phyloP scores from a whole-genome alignment of 768 basidiomycete species.

The Auricularia auricula-judae region DNA sequence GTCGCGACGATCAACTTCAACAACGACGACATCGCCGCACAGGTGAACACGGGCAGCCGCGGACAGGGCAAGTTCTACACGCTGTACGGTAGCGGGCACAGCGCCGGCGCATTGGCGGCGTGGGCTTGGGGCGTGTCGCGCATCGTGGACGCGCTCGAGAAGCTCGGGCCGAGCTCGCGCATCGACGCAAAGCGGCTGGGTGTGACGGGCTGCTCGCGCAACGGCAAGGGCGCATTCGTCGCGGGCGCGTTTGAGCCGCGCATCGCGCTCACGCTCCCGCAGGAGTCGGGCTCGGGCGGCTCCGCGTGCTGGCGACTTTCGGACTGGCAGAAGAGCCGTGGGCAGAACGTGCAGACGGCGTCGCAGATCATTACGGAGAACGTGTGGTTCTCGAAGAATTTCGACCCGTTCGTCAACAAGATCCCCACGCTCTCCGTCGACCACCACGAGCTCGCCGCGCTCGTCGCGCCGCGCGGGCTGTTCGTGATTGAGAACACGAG shows the following conservation, averaged over 20 bases:
- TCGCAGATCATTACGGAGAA: slow-evolving; percentile 50
- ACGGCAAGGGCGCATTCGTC: slow-evolving; percentile 51
- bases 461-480: slow-evolving; percentile 45
- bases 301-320: slow-evolving; percentile 52
- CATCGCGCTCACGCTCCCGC: slow-evolving; percentile 48
- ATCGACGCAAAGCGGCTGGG: slow-evolving; percentile 40
- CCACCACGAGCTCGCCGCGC: slow-evolving; percentile 44
- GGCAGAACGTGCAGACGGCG: slow-evolving; percentile 39
- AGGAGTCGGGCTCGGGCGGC: slow-evolving; percentile 53
- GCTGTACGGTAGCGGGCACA: slow-evolving; percentile 36
- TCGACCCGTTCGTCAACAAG: slow-evolving; percentile 35
- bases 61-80: slow-evolving; percentile 48
- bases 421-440: slow-evolving; percentile 42
- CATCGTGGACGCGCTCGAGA: slow-evolving; percentile 49
- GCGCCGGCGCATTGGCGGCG: slow-evolving; percentile 44
- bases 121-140: slow-evolving; percentile 55
- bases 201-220: slow-evolving; percentile 49
- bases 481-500: slow-evolving; percentile 46
- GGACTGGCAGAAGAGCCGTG: slow-evolving; percentile 32
- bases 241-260: slow-evolving; percentile 49
- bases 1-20: slow-evolving; percentile 40
- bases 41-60: slow-evolving; percentile 32
- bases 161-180: slow-evolving; percentile 23
- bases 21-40: slow-evolving; percentile 44
- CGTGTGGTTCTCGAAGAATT: slow-evolving; percentile 47